Evolutionary conservation across 2,329 filamentous ascomycete species (phyloP).

Genomic region (Claviceps capensis): DNA sequence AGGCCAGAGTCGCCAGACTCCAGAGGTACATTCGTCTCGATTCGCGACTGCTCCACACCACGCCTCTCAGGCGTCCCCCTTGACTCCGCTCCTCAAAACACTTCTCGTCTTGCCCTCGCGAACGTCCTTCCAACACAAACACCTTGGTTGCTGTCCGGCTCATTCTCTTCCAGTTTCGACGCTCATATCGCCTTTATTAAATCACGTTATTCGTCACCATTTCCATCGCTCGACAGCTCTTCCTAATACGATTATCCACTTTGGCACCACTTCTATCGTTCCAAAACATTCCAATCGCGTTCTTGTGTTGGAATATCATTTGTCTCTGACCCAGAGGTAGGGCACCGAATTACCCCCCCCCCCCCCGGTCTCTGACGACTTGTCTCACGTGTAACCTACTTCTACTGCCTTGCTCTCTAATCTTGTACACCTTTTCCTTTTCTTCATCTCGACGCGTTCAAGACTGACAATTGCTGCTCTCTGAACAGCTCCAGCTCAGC

Average conservation of each 20-base stretch:
- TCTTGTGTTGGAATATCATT: conserved; percentile 19
- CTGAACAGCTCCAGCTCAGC: conserved; percentile 6
- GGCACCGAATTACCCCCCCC: conserved; percentile 16
- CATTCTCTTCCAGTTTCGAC: conserved; percentile 11
- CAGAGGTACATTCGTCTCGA: conserved; percentile 3
- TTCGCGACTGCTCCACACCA: conserved; percentile 10
- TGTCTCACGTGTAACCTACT: conserved; percentile 17
- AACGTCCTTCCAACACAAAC: conserved; percentile 20
- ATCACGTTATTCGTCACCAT: conserved; percentile 11
- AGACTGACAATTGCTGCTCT: conserved; percentile 7
- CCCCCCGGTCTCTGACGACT: conserved; percentile 12
- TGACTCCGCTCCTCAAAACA: conserved; percentile 24
- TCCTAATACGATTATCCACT: conserved; percentile 18
- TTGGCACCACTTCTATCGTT: conserved; percentile 14
- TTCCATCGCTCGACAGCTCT: conserved; percentile 11
- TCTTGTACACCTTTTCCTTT: conserved; percentile 3
- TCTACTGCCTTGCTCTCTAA: conserved; percentile 6
- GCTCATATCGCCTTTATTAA: conserved; percentile 8
- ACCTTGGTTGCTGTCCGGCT: conserved; percentile 16
- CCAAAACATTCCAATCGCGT: conserved; percentile 24
- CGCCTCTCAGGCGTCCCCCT: conserved; percentile 14
- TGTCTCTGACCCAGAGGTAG: conserved; percentile 22
- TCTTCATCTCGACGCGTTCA: conserved; percentile 8
- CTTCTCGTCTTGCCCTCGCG: conserved; percentile 20
- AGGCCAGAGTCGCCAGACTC: neutral